Evolutionary conservation across 148 eudicot species (phyloP).

Genomic region (Simmondsia chinensis): DNA sequence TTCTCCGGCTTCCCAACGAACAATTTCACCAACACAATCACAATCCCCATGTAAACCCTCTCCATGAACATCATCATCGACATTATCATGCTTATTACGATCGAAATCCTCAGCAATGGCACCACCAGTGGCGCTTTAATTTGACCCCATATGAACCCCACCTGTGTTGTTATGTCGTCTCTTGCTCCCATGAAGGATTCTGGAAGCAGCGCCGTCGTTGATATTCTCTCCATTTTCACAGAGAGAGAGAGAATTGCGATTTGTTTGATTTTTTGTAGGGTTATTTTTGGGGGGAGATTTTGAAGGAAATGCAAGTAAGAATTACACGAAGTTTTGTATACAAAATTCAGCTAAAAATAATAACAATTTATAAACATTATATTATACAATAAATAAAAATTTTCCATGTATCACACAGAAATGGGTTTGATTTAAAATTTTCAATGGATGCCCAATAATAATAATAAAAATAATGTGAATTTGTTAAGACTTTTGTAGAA

Average conservation of each 20-base stretch:
- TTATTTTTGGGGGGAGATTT: background rate
- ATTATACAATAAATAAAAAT: too few species aligned
- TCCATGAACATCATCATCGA: slow-evolving; percentile 51
- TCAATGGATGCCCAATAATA: too few species aligned
- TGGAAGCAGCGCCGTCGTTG: slow-evolving; percentile 13
- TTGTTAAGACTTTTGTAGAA: too few species aligned
- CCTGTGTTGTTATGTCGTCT: slow-evolving; percentile 22
- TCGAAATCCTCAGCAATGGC: slow-evolving; percentile 30
- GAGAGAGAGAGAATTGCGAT: slow-evolving; percentile 6
- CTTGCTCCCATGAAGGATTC: slow-evolving; percentile 8
- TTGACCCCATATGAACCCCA: slow-evolving; percentile 35
- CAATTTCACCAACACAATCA: slow-evolving; percentile 28
- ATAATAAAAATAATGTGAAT: too few species aligned
- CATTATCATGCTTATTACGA: slow-evolving; percentile 36
- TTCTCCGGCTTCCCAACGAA: slow-evolving; percentile 49
- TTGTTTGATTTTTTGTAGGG: slow-evolving; percentile 2
- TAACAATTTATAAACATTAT: too few species aligned
- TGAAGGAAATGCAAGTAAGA: too few species aligned
- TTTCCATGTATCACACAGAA: too few species aligned
- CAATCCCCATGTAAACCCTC: slow-evolving; percentile 40
- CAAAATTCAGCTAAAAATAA: too few species aligned
- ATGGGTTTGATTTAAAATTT: too few species aligned
- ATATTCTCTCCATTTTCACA: slow-evolving; percentile 27
- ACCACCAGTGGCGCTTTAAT: slow-evolving; percentile 48
- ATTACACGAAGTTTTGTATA: too few species aligned